Evolutionary conservation across 352 stramenopile species (phyloP), one percentile per base, ranked within the genome.

Genomic region (Pythium myriotylum): DNA sequence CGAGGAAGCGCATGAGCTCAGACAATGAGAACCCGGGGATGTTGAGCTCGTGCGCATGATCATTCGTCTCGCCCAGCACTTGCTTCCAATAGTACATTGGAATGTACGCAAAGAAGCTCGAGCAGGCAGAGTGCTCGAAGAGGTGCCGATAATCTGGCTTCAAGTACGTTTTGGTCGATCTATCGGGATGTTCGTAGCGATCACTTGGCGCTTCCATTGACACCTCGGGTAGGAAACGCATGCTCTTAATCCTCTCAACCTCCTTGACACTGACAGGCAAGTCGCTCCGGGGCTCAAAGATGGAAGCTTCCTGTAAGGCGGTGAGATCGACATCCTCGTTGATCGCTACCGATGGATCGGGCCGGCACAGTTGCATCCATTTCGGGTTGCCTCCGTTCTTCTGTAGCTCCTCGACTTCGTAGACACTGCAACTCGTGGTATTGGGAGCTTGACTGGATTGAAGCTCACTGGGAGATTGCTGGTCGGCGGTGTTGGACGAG

Each of bases 1-100:
- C 65, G 0, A 77, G 32, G 33, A 73, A 77, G 7, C 23, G 57
- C 61, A 77, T 71, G 23, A 77, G 19, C 42, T 77, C 65, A 23
- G 70, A 22, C 13, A 73, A 10, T 19, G 53, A 46, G 39, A 58
- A 22, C 3, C 24, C 19, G 10, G 16, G 12, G 40, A 52, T n/a
- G 29, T 35, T 48, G 12, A 45, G 2, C 3, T n/a, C 24, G 23
- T 43, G 9, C 10, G 41, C 20, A 10, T 59, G 32, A 1, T 55
- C 64, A 37, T 72, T 71, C 0, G 54, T 72, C 37, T 72, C 54
- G 13, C 63, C 24, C 2, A 74, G 27, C 32, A 67, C 62, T 51
- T 71, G 57, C 9, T 50, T 51, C 67, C 62, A 68, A 41, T 57
- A 69, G 23, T 59, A 71, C 1, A 76, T 1, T 2, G 64, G 64